Conservation (phyloP, 225 moss, liverwort and hornwort species). For the Polytrichum commune region DNA sequence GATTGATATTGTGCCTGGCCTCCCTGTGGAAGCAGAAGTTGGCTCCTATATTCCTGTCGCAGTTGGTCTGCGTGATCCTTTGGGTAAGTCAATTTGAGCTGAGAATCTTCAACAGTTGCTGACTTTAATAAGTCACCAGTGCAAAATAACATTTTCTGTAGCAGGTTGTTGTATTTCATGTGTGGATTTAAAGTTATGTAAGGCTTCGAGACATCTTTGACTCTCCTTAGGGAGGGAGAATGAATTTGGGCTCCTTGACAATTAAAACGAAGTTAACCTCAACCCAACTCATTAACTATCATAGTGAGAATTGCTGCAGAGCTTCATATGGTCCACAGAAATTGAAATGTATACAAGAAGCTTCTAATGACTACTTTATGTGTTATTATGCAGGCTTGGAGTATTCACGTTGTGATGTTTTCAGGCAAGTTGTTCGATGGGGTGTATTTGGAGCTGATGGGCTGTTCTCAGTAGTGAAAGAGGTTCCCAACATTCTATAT, state of each 20-base stretch:
- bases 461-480: slow-evolving; percentile 38
- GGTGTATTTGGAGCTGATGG: slow-evolving; percentile 54
- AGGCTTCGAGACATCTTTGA: too few relatives aligned
- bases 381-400: slow-evolving; percentile 36
- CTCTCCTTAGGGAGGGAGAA: too few relatives aligned
- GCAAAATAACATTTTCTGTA: background rate
- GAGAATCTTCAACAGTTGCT: background rate
- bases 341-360: too few relatives aligned
- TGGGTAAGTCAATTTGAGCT: slow-evolving; percentile 40
- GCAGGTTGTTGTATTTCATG: background rate
- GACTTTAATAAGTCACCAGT: background rate
- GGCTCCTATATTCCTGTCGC: slow-evolving; percentile 79
- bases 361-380: background rate
- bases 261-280: too few relatives aligned
- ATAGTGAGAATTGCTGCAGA: too few relatives aligned
- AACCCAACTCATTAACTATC: too few relatives aligned
- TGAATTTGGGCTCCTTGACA: too few relatives aligned
- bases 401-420: slow-evolving; percentile 57
- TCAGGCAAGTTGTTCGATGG: slow-evolving; percentile 47
- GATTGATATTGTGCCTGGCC: slow-evolving; percentile 63
- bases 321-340: too few relatives aligned
- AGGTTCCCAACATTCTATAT: slow-evolving; percentile 3
- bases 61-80: slow-evolving; percentile 60
- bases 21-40: slow-evolving; percentile 83
- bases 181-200: too few relatives aligned